Conservation (phyloP, 768 basidiomycete species). For the Boletus vinaceobasis region DNA sequence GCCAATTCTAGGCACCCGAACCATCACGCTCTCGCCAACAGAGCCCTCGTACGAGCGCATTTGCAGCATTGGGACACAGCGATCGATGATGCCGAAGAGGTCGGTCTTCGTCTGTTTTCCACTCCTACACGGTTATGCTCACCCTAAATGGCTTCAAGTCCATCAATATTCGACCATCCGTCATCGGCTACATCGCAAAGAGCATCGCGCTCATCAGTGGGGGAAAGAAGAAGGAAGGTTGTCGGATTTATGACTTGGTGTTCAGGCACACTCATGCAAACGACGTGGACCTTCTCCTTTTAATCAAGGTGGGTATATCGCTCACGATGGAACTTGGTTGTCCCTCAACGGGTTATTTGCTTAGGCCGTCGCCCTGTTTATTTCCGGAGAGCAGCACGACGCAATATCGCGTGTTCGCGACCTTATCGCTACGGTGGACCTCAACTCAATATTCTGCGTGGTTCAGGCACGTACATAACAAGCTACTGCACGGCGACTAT, state of each 20-base stretch:
- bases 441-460: neutral
- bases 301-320: neutral
- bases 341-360: too few species aligned
- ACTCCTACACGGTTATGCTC: too few species aligned
- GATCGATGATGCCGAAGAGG: too few species aligned
- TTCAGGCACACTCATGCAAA: neutral
- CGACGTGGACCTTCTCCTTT: neutral
- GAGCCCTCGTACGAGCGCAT: neutral
- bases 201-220: neutral
- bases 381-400: too few species aligned
- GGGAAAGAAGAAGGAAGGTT: neutral
- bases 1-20: neutral
- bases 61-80: neutral
- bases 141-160: too few species aligned
- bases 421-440: neutral
- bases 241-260: conserved; percentile 1
- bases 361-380: too few species aligned
- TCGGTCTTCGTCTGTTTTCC: too few species aligned
- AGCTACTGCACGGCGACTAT: neutral
- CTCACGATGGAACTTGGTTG: too few species aligned
- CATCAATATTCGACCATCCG: too few species aligned
- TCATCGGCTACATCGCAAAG: conserved; percentile 5
- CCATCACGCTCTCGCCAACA: neutral
- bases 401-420: too few species aligned
- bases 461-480: neutral